Percentiles rank a stretch among this genome's conserved stretches.
These are phyloP conservation scores for Alternaria sp. DNA, from an alignment of 2,329 filamentous ascomycete species.

Conservation along the genomic window DNA sequence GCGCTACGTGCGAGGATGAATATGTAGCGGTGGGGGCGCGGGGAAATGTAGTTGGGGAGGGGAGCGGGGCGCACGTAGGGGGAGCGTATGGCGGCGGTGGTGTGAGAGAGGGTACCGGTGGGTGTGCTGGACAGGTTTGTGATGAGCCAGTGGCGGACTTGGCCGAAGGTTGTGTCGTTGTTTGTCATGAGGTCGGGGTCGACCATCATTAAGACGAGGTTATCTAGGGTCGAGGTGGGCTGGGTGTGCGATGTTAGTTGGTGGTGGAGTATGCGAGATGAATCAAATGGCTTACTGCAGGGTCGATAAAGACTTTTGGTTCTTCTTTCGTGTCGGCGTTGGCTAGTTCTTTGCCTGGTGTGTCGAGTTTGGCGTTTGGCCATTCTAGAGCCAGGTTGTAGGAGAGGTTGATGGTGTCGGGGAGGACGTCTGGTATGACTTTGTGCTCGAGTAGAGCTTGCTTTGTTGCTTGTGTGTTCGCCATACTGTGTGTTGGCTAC, in stretches of 20 bases:
- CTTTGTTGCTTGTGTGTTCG: constrained; percentile 6
- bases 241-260: neutral
- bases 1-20: constrained; percentile 24
- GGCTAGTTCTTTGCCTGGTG: constrained; percentile 19
- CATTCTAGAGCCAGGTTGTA: constrained; percentile 24
- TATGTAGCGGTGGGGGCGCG: constrained; percentile 28
- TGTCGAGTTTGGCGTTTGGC: constrained; percentile 19
- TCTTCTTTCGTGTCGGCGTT: constrained; percentile 25
- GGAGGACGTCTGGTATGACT: constrained; percentile 28
- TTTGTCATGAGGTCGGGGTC: constrained; percentile 33
- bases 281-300: constrained; percentile 7
- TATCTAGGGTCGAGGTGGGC: constrained; percentile 16
- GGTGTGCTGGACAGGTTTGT: constrained; percentile 19
- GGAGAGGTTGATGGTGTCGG: constrained; percentile 8
- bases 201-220: constrained; percentile 26
- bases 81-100: constrained; percentile 13
- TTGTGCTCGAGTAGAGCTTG: constrained; percentile 16
- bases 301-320: constrained; percentile 18
- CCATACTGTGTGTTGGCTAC: too few species aligned
- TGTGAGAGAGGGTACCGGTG: constrained; percentile 9
- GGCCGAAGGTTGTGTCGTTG: constrained; percentile 28
- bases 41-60: constrained; percentile 18
- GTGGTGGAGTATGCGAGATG: rapidly evolving
- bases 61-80: constrained; percentile 28
- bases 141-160: constrained; percentile 32